Percentiles rank a stretch among this genome's conserved stretches.
These are phyloP conservation scores for Takashimella tepidaria DNA, from an alignment of 1,284 basidiomycete species.

Conservation along the genomic window DNA sequence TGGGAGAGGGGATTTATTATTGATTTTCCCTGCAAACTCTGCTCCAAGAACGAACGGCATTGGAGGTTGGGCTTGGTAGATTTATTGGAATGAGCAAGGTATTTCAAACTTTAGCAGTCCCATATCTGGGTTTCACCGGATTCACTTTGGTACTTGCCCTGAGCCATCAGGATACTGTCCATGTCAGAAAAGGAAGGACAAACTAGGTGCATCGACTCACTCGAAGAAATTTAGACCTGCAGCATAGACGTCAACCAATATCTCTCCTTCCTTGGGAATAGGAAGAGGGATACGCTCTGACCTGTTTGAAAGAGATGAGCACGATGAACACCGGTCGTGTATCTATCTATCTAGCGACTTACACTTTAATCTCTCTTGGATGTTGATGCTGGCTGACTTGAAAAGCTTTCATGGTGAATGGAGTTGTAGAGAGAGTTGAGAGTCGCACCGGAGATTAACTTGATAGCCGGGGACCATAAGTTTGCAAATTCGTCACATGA, in stretches of 20 bases:
- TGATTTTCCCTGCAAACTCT: constrained; percentile 80
- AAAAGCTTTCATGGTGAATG: constrained; percentile 73
- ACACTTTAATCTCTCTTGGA: constrained; percentile 62
- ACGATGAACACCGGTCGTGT: constrained; percentile 4
- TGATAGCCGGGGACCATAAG: too few species aligned
- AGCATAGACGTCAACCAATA: constrained; percentile 72
- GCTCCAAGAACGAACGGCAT: constrained; percentile 77
- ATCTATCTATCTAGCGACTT: constrained; percentile 5
- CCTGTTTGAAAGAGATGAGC: constrained; percentile 9
- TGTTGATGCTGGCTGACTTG: constrained; percentile 67
- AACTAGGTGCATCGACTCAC: too few species aligned
- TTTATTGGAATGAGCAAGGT: background rate
- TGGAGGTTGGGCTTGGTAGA: constrained; percentile 57
- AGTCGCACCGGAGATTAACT: too few species aligned
- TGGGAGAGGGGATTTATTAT: constrained; percentile 71
- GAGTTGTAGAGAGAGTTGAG: too few species aligned
- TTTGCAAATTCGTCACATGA: too few species aligned
- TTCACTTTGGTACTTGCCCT: constrained; percentile 72
- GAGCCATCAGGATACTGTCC: constrained; percentile 63
- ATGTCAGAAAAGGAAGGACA: too few species aligned
- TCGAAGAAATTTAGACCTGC: constrained; percentile 44
- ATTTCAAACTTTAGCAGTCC: too few species aligned
- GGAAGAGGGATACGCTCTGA: constrained; percentile 59
- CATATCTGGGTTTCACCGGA: too few species aligned
- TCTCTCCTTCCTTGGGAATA: constrained; percentile 55